phyloP scores from a whole-genome alignment of 73 alveolate species.

The Symbiodinium natans region DNA sequence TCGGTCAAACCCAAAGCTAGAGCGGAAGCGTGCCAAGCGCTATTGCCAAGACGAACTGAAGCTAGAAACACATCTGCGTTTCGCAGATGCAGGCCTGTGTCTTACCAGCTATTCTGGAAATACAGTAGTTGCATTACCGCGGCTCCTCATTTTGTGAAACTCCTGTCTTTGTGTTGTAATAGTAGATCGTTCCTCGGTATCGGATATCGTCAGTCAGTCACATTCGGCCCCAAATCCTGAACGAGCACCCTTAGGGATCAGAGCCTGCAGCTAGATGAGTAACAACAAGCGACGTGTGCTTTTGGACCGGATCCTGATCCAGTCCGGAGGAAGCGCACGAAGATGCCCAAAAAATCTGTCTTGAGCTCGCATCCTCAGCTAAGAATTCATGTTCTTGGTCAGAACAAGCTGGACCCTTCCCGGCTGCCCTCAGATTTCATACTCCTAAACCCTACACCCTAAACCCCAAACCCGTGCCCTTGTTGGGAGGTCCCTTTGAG shows the following conservation, averaged over 20 bases:
- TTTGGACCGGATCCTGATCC: slow-evolving; percentile 68
- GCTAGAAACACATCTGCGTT: not conserved
- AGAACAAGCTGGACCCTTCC: too few species aligned
- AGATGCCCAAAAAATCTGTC: slow-evolving; percentile 61
- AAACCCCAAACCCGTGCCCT: too few species aligned
- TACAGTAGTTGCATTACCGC: not conserved
- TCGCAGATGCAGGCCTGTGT: not conserved
- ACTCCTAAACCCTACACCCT: too few species aligned
- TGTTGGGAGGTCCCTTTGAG: too few species aligned
- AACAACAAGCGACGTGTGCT: slow-evolving; percentile 15
- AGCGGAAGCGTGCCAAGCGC: not conserved
- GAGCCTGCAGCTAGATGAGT: not conserved
- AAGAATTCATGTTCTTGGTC: too few species aligned
- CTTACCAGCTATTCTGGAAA: not conserved
- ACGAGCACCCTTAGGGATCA: not conserved
- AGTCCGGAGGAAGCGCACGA: slow-evolving; percentile 40
- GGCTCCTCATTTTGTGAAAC: slow-evolving; percentile 57
- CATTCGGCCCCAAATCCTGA: too few species aligned
- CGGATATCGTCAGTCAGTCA: too few species aligned
- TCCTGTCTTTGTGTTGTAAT: slow-evolving; percentile 58
- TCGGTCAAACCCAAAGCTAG: not conserved
- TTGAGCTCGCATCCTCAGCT: slow-evolving; percentile 56
- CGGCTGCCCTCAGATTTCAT: too few species aligned
- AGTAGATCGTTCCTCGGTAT: slow-evolving; percentile 36
- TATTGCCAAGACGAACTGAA: not conserved